Base-by-base conservation (phyloP, 345 rosid genomes). In the Geranium rotundifolium region DNA sequence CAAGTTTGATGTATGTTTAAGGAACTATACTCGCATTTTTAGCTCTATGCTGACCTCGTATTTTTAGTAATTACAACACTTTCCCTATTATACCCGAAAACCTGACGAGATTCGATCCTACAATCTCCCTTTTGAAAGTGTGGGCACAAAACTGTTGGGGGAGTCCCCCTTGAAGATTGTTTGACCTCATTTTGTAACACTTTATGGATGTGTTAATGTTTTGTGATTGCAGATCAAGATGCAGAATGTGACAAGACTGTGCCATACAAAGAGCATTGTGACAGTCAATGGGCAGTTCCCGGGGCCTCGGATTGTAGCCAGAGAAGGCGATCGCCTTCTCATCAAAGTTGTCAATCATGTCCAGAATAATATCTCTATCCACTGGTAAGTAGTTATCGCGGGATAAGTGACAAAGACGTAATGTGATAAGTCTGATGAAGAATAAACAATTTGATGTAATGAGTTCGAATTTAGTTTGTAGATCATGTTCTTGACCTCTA, bases 231-330 rank as follows among this genome's bases (percentile, higher is more conserved):
- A 71, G 72, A 71, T 67, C 18, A 19, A 27, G 57, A 3, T 63
- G 64, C 64, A 57, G 7, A 74, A 70, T 62, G 60, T 64, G 27
- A 71, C 75, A 56, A 18, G 72, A 18, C 18, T 67, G 60, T 75
- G 79, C 57, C 39, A 34, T 58, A 71, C 72, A 3, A 75, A 64
- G 66, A 75, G 75, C 65, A 71, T 71, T 10, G 78, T 64, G 61
- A 75, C 75, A 39, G 72, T 70, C 9, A 71, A 75, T 7, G 75
- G 78, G 13, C 63, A 34, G 46, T 70, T 70, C 54, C 72, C 75
- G 0, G 69, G 75, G 19, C 78, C 78, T 57, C 65, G 69, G 2
- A 12, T 75, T 12, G 50, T 71, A 19, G 78, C 75, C 7, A 75
- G 78, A 66, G 78, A 70, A 50, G 72, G 78, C 13, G 78, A 71